These are phyloP conservation scores for Phlyctochytrium arcticum DNA, from an alignment of 192 early-diverging fungal genomes.

Conservation along the genomic window DNA sequence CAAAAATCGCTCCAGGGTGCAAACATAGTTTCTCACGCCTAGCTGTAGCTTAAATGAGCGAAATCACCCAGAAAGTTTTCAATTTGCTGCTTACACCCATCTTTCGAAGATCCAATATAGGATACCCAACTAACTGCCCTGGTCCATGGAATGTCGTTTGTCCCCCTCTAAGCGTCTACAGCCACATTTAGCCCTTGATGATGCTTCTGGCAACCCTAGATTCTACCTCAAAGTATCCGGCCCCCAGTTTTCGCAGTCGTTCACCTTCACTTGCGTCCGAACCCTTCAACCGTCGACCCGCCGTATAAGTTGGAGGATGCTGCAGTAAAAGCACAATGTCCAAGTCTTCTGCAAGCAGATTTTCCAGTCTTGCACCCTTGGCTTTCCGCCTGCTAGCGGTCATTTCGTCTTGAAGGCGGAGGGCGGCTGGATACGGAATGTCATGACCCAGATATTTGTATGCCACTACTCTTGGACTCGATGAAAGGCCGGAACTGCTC, in stretches of 20 bases:
- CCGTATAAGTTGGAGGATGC: conserved; percentile 90
- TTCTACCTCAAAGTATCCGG: conserved; percentile 65
- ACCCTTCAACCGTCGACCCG: conserved; percentile 77
- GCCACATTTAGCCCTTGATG: too few species aligned
- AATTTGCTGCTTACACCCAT: conserved; percentile 46
- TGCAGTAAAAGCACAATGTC: conserved; percentile 46
- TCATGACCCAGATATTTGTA: conserved; percentile 3
- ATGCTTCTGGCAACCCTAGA: too few species aligned
- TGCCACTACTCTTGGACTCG: too few species aligned
- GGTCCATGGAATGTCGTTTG: conserved; percentile 97
- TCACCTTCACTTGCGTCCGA: conserved; percentile 44
- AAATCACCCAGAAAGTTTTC: too few species aligned
- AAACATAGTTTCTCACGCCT: conserved; percentile 75
- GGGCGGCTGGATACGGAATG: conserved; percentile 54
- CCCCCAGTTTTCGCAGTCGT: conserved; percentile 51
- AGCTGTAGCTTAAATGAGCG: neutral
- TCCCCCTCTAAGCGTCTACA: conserved; percentile 78
- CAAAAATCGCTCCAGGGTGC: conserved; percentile 68
- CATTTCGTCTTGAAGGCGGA: conserved; percentile 59
- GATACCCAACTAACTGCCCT: conserved; percentile 94
- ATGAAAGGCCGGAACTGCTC: too few species aligned
- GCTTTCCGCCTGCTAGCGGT: conserved; percentile 36
- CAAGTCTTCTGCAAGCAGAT: too few species aligned
- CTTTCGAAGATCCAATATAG: conserved; percentile 75
- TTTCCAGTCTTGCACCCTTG: too few species aligned